phyloP scores from a whole-genome alignment of 345 rosid species.

The Lepidium didymum region DNA sequence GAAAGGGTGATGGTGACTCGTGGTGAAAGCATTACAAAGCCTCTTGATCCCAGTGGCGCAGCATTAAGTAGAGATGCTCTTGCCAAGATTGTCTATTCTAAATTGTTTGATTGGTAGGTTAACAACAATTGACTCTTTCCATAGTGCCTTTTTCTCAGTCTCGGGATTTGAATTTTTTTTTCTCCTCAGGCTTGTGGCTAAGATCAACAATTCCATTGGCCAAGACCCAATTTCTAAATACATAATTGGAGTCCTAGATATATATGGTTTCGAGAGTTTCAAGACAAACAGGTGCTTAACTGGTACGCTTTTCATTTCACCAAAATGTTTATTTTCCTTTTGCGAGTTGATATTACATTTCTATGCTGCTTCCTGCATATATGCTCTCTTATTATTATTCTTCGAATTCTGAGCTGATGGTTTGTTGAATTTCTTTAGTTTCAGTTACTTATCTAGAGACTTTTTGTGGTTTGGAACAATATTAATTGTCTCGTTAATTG shows the following conservation, averaged over 20 bases:
- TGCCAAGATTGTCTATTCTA: slow-evolving; percentile 93
- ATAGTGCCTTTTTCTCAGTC: neutral
- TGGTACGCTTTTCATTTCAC: slow-evolving; percentile 78
- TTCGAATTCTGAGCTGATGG: neutral
- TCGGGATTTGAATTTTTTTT: neutral
- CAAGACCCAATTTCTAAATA: slow-evolving; percentile 79
- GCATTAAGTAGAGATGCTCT: slow-evolving; percentile 86
- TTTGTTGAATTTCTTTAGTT: neutral
- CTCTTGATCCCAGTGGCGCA: slow-evolving; percentile 83
- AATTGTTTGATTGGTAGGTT: slow-evolving; percentile 89
- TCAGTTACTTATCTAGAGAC: slow-evolving; percentile 1
- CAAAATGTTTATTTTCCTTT: slow-evolving; percentile 26
- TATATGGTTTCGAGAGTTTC: slow-evolving; percentile 99
- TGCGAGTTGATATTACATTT: neutral
- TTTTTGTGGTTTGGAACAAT: neutral
- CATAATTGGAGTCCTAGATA: slow-evolving; percentile 93
- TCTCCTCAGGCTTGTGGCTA: slow-evolving; percentile 75
- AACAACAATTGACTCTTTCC: neutral
- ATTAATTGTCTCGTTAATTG: neutral
- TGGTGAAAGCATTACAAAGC: slow-evolving; percentile 91
- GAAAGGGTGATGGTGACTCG: slow-evolving; percentile 95
- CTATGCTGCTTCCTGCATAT: neutral
- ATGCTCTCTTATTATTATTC: slow-evolving; percentile 5
- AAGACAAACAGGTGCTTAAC: slow-evolving; percentile 99
- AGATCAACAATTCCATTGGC: slow-evolving; percentile 80